Percentiles rank a stretch among this genome's conserved stretches.
Conservation (phyloP, 2,329 filamentous ascomycete species). For the Alternaria sp. region DNA sequence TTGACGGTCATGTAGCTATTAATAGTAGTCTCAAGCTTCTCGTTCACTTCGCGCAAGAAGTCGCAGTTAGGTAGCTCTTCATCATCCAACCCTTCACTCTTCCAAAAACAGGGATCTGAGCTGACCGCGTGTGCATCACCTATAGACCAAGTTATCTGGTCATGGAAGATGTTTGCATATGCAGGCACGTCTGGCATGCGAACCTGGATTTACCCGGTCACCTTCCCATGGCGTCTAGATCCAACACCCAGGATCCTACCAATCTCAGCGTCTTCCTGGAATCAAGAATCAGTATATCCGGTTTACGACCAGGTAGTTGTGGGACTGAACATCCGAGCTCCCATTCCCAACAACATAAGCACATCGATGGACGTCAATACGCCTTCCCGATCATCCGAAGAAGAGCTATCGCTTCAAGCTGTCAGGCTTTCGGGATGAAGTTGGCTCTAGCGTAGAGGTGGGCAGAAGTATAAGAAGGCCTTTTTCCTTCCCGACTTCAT, state of each 20-base stretch:
- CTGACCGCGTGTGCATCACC: not conserved
- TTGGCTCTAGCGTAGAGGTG: not conserved
- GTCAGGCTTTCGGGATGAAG: not conserved
- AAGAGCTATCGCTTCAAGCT: not conserved
- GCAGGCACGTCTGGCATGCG: conserved; percentile 6
- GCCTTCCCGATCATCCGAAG: conserved; percentile 2
- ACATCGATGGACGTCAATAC: not conserved
- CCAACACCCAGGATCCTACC: not conserved
- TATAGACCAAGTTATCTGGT: not conserved
- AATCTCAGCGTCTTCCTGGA: not conserved
- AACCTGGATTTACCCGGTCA: conserved; percentile 12
- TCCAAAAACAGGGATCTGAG: too few relatives aligned
- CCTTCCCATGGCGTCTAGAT: not conserved
- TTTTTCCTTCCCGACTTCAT: not conserved
- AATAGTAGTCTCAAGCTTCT: not conserved
- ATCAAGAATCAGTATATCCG: not conserved
- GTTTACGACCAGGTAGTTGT: not conserved
- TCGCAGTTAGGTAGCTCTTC: too few relatives aligned
- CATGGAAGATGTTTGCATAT: not conserved
- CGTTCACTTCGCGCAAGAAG: not conserved
- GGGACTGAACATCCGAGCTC: not conserved
- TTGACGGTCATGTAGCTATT: not conserved
- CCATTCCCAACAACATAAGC: not conserved
- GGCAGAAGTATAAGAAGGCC: not conserved
- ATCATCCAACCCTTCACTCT: too few relatives aligned